Percentiles rank a stretch among this genome's conserved stretches.
Conservation (phyloP, 495 filamentous ascomycete species). For the Margaritispora aquatica region DNA sequence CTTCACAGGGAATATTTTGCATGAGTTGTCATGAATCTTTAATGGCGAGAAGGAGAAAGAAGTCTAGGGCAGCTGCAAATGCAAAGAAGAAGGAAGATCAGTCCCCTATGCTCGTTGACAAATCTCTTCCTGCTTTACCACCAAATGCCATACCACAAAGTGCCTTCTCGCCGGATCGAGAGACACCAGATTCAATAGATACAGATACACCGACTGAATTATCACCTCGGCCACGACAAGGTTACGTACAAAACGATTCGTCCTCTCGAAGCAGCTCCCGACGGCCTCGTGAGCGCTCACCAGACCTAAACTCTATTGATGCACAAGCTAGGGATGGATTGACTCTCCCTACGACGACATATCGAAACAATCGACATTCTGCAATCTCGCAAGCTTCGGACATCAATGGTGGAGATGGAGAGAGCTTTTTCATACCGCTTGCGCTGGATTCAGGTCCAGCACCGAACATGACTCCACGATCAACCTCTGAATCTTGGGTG, state of each 20-base stretch:
- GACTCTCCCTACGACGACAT: conserved; percentile 67
- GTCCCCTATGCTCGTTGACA: conserved; percentile 72
- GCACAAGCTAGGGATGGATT: conserved; percentile 46
- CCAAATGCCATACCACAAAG: conserved; percentile 59
- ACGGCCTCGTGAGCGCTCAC: conserved; percentile 35
- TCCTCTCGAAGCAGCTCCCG: conserved; percentile 43
- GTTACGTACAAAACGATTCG: conserved; percentile 40
- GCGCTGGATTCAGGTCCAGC: conserved; percentile 78
- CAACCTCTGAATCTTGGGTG: conserved; percentile 41
- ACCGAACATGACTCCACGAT: conserved; percentile 53
- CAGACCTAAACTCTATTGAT: conserved; percentile 36
- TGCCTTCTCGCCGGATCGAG: conserved; percentile 56
- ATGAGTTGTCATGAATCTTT: conserved; percentile 99
- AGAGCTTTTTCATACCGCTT: conserved; percentile 84
- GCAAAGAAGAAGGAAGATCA: conserved; percentile 54
- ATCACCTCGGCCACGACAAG: conserved; percentile 55
- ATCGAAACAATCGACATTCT: conserved; percentile 72
- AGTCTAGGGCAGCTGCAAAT: conserved; percentile 57
- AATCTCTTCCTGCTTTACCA: conserved; percentile 88
- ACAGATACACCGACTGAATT: conserved; percentile 65
- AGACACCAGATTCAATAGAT: conserved; percentile 59
- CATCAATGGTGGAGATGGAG: conserved; percentile 50
- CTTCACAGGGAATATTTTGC: conserved; percentile 98
- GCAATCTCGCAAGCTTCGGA: conserved; percentile 56
- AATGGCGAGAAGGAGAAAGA: conserved; percentile 92